Evolutionary conservation across 345 rosid genomes (phyloP).

Genomic region (Eucalyptus curtisii): DNA sequence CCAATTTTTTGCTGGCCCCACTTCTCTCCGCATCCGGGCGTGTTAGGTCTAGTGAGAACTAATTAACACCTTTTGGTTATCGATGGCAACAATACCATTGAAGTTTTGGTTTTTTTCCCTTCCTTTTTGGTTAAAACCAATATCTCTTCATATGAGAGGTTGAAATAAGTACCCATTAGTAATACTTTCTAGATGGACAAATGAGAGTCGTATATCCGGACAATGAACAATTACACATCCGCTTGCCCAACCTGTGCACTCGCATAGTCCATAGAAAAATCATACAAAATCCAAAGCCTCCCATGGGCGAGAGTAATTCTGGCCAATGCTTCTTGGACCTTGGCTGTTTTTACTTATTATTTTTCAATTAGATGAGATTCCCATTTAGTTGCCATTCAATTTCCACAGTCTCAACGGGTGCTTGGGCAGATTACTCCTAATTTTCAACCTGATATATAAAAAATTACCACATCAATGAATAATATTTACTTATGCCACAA

Average conservation of each 20-base stretch:
- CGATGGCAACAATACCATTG: not conserved
- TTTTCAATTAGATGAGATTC: no score
- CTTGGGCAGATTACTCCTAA: no score
- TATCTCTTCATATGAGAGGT: not conserved
- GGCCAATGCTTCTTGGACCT: not conserved
- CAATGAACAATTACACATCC: not conserved
- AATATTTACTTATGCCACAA: no score
- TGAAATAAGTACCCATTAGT: no score
- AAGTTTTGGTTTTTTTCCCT: not conserved
- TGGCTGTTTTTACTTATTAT: not conserved
- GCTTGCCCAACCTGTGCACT: not conserved
- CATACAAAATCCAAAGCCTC: not conserved
- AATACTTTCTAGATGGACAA: not conserved
- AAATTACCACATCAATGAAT: no score
- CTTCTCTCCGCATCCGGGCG: not conserved
- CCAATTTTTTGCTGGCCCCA: not conserved
- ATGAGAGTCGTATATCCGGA: not conserved
- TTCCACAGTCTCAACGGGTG: not conserved
- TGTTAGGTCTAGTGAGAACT: not conserved
- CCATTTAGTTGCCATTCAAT: not conserved
- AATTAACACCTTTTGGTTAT: no score
- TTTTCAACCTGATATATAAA: no score
- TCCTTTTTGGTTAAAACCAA: not conserved
- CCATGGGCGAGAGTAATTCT: not conserved
- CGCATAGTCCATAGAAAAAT: not conserved